These are phyloP conservation scores for Apophysomyces elegans DNA, from an alignment of 371 early-diverging fungal genomes.

Conservation along the genomic window DNA sequence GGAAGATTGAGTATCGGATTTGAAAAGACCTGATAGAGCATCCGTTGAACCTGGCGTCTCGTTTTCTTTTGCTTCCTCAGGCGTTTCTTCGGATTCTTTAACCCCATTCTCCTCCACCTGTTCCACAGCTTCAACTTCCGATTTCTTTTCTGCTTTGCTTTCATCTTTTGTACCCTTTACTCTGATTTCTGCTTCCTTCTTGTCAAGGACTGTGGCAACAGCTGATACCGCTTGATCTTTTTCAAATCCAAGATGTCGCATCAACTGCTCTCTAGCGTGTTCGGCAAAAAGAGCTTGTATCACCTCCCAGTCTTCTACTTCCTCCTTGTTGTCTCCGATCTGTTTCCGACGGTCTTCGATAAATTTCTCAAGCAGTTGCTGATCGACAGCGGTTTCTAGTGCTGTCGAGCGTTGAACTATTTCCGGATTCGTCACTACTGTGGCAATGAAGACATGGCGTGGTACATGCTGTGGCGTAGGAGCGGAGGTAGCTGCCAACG, in stretches of 20 bases:
- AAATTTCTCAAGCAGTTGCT: constrained; percentile 58
- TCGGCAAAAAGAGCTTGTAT: constrained; percentile 80
- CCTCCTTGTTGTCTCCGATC: constrained; percentile 42
- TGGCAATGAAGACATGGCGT: constrained; percentile 49
- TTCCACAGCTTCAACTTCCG: constrained; percentile 11
- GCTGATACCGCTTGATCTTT: constrained; percentile 64
- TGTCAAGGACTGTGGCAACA: constrained; percentile 44
- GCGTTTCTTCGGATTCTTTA: constrained; percentile 11
- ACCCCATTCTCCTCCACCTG: constrained; percentile 10
- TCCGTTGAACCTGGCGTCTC: background rate
- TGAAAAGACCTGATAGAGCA: constrained; percentile 39
- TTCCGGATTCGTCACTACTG: constrained; percentile 67
- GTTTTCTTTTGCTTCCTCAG: background rate
- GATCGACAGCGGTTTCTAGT: constrained; percentile 62
- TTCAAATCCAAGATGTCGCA: constrained; percentile 86
- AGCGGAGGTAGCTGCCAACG: constrained; percentile 53
- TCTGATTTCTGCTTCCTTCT: constrained; percentile 3
- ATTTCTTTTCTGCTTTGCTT: constrained; percentile 12
- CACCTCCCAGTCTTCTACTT: constrained; percentile 84
- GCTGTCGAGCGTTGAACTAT: constrained; percentile 67
- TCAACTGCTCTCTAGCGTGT: constrained; percentile 81
- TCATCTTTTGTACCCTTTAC: constrained; percentile 8
- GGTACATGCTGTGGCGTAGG: constrained; percentile 43
- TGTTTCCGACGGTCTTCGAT: constrained; percentile 55
- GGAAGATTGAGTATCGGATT: constrained; percentile 21